Evolutionary conservation across 768 basidiomycete genomes (phyloP), one percentile per base, ranked within the genome.

Genomic region (Leccinum subtestaceum): DNA sequence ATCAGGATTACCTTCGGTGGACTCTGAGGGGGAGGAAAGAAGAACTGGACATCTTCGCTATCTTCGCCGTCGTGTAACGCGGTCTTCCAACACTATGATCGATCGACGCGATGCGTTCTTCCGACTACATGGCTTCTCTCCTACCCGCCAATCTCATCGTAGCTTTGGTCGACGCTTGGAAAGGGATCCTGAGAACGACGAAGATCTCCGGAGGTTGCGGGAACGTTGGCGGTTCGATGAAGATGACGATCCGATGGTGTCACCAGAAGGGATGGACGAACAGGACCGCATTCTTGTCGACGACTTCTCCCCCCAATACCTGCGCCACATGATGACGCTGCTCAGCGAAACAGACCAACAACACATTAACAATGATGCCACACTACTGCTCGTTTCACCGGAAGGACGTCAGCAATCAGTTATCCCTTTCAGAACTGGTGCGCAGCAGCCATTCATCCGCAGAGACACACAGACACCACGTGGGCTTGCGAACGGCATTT

Each of bases 61-160:
- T 45, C 68, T 93, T 57, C 89, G 95, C 60, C 66, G 88, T 51
- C 88, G 96, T 9, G 73, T 81, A 57, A 94, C 94, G 1, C 90
- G 96, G 56, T 91, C 90, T 34, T 95, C 95, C 4, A 83, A 91
- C 29, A 70, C 87, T 13, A 77, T 85, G 61, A 65, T 96, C 17
- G 94, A 97, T 74, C 83, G 96, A 52, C 83, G 87, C 13, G 72
- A 76, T 58, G 63, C 73, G 13, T 65, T 69, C 56, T 63, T 64
- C 38, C 65, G 65, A 53, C 61, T 59, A 34, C 65, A 65, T 19
- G 73, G 68, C 21, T 64, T 73, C 29, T 57, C 55, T 52, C 61
- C 65, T 0, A 43, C 60, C 0, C 13, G 55, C 15, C 64, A 55
- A n/a, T 34, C 58, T 2, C 62, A 60, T 15, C 56, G 45, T 13